Evolutionary conservation across 345 rosid species (phyloP), one percentile per base, ranked within the genome.

Genomic region (Pelargonium nanum): DNA sequence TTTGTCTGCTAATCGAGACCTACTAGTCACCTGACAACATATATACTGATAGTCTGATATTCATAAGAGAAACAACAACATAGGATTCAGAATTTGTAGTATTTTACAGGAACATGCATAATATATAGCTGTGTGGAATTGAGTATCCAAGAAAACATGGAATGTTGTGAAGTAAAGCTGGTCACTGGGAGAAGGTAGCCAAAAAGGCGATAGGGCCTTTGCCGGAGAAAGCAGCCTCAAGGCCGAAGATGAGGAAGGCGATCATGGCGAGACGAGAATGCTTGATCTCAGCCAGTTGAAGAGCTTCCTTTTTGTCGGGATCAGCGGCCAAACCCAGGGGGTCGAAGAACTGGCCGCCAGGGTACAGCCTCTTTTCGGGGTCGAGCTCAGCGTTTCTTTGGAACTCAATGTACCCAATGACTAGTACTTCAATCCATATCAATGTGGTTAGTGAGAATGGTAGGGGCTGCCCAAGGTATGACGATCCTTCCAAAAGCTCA

Each of bases 121-220:
- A n/a, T n/a, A n/a, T n/a, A 40, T 10, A 28, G 16, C 48, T 6
- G 2, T 40, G 48, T 2, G 16, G 15, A 40, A 2, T 9, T 6
- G 12, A 40, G 48, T 40, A 40, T 40, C 15, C 3, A 12, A 7
- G 48, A 40, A 40, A 40, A 12, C 15, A 9, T 40, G 15, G 0
- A 40, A 17, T n/a, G n/a, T n/a, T n/a, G n/a, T n/a, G n/a, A n/a
- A n/a, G n/a, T n/a, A n/a, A n/a, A n/a, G n/a, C n/a, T n/a, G 44
- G 22, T 77, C 65, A 84, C 23, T 24, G 66, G 77, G 59, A 81
- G 65, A 90, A 87, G 22, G 87, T 78, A 24, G 89, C 93, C 53
- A 90, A 19, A 68, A 91, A 91, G 75, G 85, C 79, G 62, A 91
- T 76, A 32, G 95, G 95, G 4, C 92, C 95, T 73, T 91, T 91